Evolutionary conservation across 192 early-diverging fungal species (phyloP).

Genomic region (Helicostylum pulchrum): DNA sequence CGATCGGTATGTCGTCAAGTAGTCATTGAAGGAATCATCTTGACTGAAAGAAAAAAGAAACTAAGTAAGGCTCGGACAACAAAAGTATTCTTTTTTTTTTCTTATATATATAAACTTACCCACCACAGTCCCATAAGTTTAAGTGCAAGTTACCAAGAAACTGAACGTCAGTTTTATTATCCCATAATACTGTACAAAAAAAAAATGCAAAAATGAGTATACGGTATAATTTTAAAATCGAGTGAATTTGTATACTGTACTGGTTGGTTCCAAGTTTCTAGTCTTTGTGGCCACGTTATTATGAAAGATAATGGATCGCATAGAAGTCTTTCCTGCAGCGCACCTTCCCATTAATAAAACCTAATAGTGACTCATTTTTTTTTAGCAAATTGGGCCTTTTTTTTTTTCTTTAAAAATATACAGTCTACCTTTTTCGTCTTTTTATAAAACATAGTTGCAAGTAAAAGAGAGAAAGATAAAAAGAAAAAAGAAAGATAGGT

Average conservation of each 20-base stretch:
- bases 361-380: background rate
- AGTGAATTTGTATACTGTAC: background rate
- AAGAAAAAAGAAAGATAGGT: background rate
- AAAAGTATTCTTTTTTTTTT: background rate
- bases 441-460: background rate
- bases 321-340: constrained; percentile 10
- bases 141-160: constrained; percentile 15
- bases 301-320: constrained; percentile 17
- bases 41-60: constrained; percentile 1
- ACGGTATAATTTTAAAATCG: background rate
- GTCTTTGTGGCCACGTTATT: constrained; percentile 9
- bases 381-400: background rate
- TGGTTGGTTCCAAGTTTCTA: constrained; percentile 3
- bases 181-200: constrained; percentile 9
- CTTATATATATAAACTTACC: background rate
- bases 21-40: constrained; percentile 4
- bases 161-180: constrained; percentile 14
- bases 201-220: background rate
- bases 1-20: constrained; percentile 2
- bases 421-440: background rate
- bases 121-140: constrained; percentile 20
- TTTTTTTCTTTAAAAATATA: background rate
- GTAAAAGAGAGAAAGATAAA: constrained; percentile 3
- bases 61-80: background rate
- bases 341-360: constrained; percentile 13